Percentiles rank a stretch among this genome's conserved stretches.
Evolutionary conservation across 176 grass and related monocot genomes (phyloP).

Genomic region (Neostapfia colusana): DNA sequence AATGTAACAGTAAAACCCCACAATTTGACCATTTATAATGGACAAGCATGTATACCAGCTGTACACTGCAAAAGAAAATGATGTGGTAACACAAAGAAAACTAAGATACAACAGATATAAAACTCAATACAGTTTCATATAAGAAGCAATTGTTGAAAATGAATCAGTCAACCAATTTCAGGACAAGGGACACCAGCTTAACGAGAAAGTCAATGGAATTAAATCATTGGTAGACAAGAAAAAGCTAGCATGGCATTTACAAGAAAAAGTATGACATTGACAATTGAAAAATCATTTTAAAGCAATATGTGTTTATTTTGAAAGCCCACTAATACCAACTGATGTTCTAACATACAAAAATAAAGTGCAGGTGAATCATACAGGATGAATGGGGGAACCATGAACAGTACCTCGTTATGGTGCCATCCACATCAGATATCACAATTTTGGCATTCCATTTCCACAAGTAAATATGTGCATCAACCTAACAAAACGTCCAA

Average conservation of each 20-base stretch:
- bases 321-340: no score
- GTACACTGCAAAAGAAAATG: slow-evolving; percentile 14
- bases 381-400: not conserved
- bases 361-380: not conserved
- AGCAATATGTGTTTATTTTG: no score
- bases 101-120: not conserved
- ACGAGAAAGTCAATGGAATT: not conserved
- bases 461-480: slow-evolving; percentile 98
- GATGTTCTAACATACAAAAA: slow-evolving; percentile 17
- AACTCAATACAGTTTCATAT: slow-evolving; percentile 26
- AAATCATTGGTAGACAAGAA: slow-evolving; percentile 8
- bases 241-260: not conserved
- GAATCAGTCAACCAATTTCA: slow-evolving; percentile 22
- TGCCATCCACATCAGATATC: slow-evolving; percentile 99
- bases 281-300: not conserved
- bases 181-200: slow-evolving; percentile 5
- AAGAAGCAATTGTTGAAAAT: not conserved
- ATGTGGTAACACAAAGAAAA: not conserved
- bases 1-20: slow-evolving; percentile 28
- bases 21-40: slow-evolving; percentile 12
- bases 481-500: slow-evolving; percentile 67
- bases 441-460: slow-evolving; percentile 99
- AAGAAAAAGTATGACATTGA: not conserved
- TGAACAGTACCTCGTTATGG: slow-evolving; percentile 85
- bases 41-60: slow-evolving; percentile 7